Evolutionary conservation across 352 stramenopile species (phyloP).

Genomic region (Globisporangium yorkense): DNA sequence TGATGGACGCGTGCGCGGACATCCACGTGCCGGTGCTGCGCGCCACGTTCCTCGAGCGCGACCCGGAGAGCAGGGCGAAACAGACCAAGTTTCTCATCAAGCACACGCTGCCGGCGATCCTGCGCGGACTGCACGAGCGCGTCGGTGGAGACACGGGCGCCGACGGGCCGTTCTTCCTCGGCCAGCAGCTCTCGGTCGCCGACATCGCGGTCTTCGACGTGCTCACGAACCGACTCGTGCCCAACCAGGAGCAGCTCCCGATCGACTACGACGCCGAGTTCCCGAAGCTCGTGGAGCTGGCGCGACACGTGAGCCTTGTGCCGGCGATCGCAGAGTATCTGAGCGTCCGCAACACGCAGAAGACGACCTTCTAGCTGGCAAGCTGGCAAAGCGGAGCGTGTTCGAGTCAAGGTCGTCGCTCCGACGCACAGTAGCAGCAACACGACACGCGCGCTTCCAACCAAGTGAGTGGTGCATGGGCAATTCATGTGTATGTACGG

Average conservation of each 20-base stretch:
- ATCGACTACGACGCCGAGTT: conserved; percentile 22
- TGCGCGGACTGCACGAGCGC: conserved; percentile 19
- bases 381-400: too few species aligned
- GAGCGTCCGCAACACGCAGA: conserved; percentile 1
- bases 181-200: conserved; percentile 23
- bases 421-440: background rate
- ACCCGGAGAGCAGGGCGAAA: conserved; percentile 19
- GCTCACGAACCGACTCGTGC: conserved; percentile 24
- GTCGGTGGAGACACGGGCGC: conserved; percentile 5
- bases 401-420: background rate
- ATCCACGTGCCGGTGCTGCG: conserved; percentile 18
- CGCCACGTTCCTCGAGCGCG: conserved; percentile 23
- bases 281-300: conserved; percentile 17
- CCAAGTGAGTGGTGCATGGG: too few species aligned
- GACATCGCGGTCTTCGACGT: conserved; percentile 36
- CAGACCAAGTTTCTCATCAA: conserved; percentile 23
- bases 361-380: conserved; percentile 3
- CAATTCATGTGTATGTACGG: too few species aligned
- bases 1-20: conserved; percentile 22
- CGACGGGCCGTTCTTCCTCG: conserved; percentile 24
- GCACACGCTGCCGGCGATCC: conserved; percentile 19
- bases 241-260: conserved; percentile 21
- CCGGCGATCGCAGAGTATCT: conserved; percentile 14
- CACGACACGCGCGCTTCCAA: background rate
- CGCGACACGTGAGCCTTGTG: conserved; percentile 2